A percentile compares a stretch with the other conserved stretches of the same genome.
These are phyloP conservation scores for Chlorella sp. DNA, from an alignment of 139 green algal species.

Conservation along the genomic window DNA sequence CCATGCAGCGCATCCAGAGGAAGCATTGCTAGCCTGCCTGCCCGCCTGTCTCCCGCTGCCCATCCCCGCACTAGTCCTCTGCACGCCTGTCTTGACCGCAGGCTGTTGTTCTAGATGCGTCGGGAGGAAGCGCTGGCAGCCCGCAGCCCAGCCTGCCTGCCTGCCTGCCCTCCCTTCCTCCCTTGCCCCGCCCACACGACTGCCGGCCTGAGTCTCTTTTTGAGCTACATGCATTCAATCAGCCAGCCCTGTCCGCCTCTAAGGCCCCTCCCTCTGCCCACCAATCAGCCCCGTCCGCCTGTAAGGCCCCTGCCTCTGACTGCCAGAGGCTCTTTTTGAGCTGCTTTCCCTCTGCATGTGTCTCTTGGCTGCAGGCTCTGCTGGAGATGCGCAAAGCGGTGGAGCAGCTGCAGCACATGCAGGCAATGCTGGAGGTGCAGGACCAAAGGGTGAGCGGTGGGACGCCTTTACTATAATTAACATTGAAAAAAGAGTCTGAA, in stretches of 20 bases:
- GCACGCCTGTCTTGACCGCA: no score
- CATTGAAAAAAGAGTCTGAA: no score
- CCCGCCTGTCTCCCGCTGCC: background rate
- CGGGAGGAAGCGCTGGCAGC: no score
- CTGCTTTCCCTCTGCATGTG: background rate
- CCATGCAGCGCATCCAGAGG: no score
- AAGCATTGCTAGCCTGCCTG: no score
- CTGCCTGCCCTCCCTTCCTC: background rate
- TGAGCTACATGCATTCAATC: background rate
- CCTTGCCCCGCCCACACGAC: background rate
- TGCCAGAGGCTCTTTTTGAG: background rate
- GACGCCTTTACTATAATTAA: background rate
- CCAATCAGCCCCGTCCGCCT: background rate
- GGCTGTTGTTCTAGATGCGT: no score
- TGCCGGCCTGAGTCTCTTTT: background rate
- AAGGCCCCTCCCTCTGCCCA: no score
- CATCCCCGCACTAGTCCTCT: no score
- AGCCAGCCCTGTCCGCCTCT: background rate
- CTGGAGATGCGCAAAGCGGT: constrained; percentile 31
- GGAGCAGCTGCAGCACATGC: constrained; percentile 27
- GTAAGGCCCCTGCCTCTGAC: no score
- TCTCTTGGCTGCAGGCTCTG: background rate
- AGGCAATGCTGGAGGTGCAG: background rate
- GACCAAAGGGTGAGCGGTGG: background rate
- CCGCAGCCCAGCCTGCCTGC: no score